Conservation (phyloP, 2,329 filamentous ascomycete genomes). For the Xylaria sp. region DNA sequence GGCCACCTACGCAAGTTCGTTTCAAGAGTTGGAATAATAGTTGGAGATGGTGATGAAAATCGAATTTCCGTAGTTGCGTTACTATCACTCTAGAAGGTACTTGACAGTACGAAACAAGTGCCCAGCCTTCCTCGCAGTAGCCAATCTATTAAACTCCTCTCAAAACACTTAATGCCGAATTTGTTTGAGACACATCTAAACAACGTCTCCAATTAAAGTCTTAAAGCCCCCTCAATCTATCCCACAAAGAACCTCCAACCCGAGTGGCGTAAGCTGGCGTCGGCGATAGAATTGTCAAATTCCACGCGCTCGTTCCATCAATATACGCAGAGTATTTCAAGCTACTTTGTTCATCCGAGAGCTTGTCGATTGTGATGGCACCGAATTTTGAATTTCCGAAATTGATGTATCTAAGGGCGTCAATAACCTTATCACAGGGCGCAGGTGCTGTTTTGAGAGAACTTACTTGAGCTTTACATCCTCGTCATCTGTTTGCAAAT, state of each 20-base stretch:
- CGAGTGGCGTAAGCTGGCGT: conserved; percentile 49
- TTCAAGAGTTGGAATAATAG: background rate
- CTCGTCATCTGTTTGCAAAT: conserved; percentile 80
- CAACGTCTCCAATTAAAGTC: background rate
- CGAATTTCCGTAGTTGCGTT: background rate
- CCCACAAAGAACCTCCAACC: conserved; percentile 58
- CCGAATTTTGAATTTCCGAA: conserved; percentile 91
- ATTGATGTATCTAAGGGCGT: conserved; percentile 72
- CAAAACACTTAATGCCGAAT: conserved; percentile 14
- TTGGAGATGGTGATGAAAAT: background rate
- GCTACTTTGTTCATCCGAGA: conserved; percentile 72
- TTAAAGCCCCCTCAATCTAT: conserved; percentile 44
- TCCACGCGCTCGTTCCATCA: conserved; percentile 84
- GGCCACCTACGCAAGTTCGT: background rate
- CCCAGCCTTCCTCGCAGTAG: background rate
- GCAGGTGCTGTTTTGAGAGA: background rate
- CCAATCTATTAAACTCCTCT: conserved; percentile 13
- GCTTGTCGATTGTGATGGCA: conserved; percentile 78
- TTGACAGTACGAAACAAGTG: background rate
- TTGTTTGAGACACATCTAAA: background rate
- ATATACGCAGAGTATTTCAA: conserved; percentile 85
- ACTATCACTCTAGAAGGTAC: background rate
- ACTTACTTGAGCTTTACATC: conserved; percentile 87
- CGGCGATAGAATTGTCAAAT: conserved; percentile 63
- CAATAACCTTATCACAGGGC: conserved; percentile 26